Percentiles rank a stretch among this genome's conserved stretches.
Evolutionary conservation across 148 eudicot genomes (phyloP).

Genomic region (Cornus suecica): DNA sequence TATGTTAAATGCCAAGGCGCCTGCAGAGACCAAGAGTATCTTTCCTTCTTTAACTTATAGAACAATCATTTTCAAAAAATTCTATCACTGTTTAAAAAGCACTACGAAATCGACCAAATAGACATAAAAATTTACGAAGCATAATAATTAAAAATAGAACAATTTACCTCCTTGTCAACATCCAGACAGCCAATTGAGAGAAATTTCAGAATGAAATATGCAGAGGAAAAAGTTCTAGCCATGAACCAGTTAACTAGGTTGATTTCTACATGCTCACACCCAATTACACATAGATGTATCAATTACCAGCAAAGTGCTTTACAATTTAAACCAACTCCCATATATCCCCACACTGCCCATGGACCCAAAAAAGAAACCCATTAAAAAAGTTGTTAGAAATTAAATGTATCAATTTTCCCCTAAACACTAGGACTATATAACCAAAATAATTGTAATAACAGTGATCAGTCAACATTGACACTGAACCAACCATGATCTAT

Average conservation of each 20-base stretch:
- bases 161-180: not conserved
- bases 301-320: too few species aligned
- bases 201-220: too few species aligned
- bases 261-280: too few species aligned
- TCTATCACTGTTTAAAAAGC: not conserved
- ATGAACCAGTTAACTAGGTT: too few species aligned
- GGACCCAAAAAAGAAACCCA: too few species aligned
- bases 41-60: not conserved
- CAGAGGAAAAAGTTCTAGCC: too few species aligned
- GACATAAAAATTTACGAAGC: not conserved
- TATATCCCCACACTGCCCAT: too few species aligned
- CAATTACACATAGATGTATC: too few species aligned
- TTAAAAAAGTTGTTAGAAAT: too few species aligned
- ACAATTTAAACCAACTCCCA: too few species aligned
- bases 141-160: not conserved
- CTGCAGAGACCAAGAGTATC: slow-evolving; percentile 30
- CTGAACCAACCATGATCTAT: not conserved
- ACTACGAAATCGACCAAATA: not conserved
- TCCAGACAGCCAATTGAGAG: not conserved
- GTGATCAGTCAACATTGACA: not conserved
- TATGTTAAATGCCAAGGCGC: slow-evolving; percentile 87
- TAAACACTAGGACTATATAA: not conserved
- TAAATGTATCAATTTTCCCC: not conserved
- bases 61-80: not conserved
- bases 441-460: not conserved